Evolutionary conservation across 148 eudicot species (phyloP), one percentile per base, ranked within the genome.

Genomic region (Rheum nobile): DNA sequence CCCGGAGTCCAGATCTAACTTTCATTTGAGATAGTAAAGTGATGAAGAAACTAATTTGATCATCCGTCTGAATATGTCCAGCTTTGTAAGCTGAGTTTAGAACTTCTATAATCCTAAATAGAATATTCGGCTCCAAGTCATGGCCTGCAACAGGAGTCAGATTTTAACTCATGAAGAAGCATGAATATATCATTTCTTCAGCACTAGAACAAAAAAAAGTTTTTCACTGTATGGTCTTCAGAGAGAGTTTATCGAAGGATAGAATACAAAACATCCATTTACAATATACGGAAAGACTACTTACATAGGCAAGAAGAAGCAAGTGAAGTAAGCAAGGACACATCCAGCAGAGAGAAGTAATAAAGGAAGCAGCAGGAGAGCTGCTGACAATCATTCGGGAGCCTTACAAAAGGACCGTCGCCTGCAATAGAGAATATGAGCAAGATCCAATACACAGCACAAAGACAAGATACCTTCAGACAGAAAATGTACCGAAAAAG

Each of bases 271-370:
- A n/a, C 61, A 54, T 1, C 2, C 28, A 50, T 59, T 32, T 5
- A 14, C 4, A 65, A 26, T 59, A 59, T 14, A 14, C 1, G 6
- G 10, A 74, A 46, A 47, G 68, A 71, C 43, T 76, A 81, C 98
- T 95, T 80, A 95, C 98, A 81, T 76, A 95, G 79, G 86, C 97
- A 95, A 80, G 92, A 91, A 43, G 85, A 79, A 76, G 86, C 90
- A 72, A 95, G 48, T 52, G 97, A 88, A 82, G 87, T 78, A 59
- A 95, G 87, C 79, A 95, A 76, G 59, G 47, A 77, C 21, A 79
- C 76, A 73, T 90, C 90, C 86, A 95, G 42, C 67, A 68, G 76
- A 77, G 93, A 80, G 81, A 88, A 86, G 78, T 90, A 95, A 73
- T 90, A 95, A 73, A 91, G 84, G 85, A 92, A 91, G 67, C 91